Evolutionary conservation across 2,329 filamentous ascomycete species (phyloP).

Genomic region (Aspergillus intermedius): DNA sequence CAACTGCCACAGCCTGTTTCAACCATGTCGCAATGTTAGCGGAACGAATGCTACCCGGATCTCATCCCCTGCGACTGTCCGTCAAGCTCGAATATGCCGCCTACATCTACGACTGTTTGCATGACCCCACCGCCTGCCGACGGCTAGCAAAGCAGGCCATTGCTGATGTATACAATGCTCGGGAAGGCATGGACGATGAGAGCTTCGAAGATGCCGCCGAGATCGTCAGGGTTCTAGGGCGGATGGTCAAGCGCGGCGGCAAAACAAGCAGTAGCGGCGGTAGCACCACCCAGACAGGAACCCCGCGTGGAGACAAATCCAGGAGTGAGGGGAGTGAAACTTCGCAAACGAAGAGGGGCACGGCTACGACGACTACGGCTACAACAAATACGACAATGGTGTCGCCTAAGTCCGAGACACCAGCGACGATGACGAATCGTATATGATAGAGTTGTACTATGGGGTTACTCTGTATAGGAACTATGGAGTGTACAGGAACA

Average conservation of each 20-base stretch:
- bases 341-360: conserved; percentile 13
- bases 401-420: neutral
- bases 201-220: conserved; percentile 91
- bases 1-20: conserved; percentile 75
- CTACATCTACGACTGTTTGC: conserved; percentile 87
- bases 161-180: conserved; percentile 81
- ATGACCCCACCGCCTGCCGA: conserved; percentile 70
- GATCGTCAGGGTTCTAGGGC: conserved; percentile 75
- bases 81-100: conserved; percentile 89
- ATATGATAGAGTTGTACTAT: conserved; percentile 17
- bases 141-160: conserved; percentile 76
- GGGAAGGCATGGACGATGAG: conserved; percentile 89
- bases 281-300: conserved; percentile 19
- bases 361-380: neutral
- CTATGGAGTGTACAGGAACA: no score
- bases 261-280: conserved; percentile 32
- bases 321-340: conserved; percentile 27
- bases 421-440: conserved; percentile 28
- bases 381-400: conserved; percentile 4
- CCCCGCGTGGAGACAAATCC: conserved; percentile 22
- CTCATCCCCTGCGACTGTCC: conserved; percentile 80
- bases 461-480: no score
- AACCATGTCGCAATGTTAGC: conserved; percentile 68
- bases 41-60: conserved; percentile 71
- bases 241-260: conserved; percentile 73